Conservation (phyloP, 2,329 filamentous ascomycete species). For the Hymenoscyphus infarciens region DNA sequence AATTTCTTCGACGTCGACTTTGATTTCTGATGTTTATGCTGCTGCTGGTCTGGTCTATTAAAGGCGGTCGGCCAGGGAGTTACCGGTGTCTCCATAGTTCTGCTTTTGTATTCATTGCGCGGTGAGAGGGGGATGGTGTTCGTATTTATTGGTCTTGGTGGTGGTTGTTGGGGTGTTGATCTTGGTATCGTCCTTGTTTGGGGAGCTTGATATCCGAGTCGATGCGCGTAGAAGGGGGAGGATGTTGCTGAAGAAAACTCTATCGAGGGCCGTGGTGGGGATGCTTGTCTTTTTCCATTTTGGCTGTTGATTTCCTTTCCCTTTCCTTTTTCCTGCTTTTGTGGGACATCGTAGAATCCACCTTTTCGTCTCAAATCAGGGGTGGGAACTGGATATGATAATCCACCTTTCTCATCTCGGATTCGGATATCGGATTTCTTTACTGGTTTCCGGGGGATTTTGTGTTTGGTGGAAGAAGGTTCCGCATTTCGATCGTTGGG, state of each 20-base stretch:
- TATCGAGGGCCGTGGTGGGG: background rate
- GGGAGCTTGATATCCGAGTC: background rate
- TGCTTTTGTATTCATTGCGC: background rate
- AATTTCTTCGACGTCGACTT: conserved; percentile 10
- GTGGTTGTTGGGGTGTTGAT: background rate
- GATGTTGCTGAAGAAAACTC: background rate
- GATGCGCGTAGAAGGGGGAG: background rate
- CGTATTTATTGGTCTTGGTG: background rate
- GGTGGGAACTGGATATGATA: background rate
- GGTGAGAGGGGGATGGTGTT: background rate
- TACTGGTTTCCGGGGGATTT: background rate
- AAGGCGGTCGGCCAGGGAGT: background rate
- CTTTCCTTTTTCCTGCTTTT: background rate
- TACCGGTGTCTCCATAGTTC: background rate
- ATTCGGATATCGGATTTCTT: background rate
- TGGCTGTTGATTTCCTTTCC: background rate
- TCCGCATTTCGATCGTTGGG: background rate
- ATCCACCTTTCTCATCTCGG: background rate
- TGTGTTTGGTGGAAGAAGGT: background rate
- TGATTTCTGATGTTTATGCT: background rate
- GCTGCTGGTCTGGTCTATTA: background rate
- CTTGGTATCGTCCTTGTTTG: background rate
- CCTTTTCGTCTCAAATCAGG: background rate
- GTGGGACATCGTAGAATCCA: background rate
- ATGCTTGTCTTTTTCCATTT: background rate